Conservation (phyloP, 176 grass and related monocot species). For the Zoysia japonica region DNA sequence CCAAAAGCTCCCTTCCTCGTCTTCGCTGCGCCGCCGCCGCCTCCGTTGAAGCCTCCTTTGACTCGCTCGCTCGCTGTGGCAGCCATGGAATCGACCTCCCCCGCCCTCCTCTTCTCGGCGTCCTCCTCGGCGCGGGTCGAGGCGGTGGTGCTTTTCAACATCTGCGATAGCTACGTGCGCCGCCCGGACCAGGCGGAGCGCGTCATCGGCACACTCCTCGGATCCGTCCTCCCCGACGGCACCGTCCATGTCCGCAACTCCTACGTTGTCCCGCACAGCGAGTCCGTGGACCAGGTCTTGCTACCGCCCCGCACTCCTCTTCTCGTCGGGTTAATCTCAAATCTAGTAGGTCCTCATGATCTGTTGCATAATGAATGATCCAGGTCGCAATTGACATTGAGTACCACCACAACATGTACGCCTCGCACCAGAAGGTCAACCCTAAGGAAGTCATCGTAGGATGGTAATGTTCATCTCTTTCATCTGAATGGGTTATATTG, state of each 20-base stretch:
- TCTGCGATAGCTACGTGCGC: constrained; percentile 89
- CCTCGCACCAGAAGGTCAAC: constrained; percentile 88
- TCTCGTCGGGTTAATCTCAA: background rate
- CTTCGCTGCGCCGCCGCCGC: background rate
- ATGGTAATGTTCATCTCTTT: constrained; percentile 55
- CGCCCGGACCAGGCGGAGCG: constrained; percentile 89
- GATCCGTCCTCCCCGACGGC: constrained; percentile 80
- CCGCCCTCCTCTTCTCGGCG: constrained; percentile 45
- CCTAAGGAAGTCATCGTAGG: constrained; percentile 90
- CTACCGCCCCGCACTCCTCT: background rate
- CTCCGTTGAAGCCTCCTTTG: background rate
- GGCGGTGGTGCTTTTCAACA: constrained; percentile 82
- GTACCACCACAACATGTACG: constrained; percentile 93
- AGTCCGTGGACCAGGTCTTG: constrained; percentile 83
- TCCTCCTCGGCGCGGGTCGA: constrained; percentile 56
- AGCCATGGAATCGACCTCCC: constrained; percentile 23
- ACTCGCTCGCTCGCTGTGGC: background rate
- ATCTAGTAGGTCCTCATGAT: background rate
- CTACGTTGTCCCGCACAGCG: constrained; percentile 88
- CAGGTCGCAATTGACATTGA: constrained; percentile 95
- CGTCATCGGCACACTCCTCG: constrained; percentile 95
- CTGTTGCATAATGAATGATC: background rate
- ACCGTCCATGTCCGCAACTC: constrained; percentile 90
- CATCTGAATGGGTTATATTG: background rate
- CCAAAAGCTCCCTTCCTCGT: background rate